Evolutionary conservation across 148 eudicot species (phyloP).

Genomic region (Diospyros kaki): DNA sequence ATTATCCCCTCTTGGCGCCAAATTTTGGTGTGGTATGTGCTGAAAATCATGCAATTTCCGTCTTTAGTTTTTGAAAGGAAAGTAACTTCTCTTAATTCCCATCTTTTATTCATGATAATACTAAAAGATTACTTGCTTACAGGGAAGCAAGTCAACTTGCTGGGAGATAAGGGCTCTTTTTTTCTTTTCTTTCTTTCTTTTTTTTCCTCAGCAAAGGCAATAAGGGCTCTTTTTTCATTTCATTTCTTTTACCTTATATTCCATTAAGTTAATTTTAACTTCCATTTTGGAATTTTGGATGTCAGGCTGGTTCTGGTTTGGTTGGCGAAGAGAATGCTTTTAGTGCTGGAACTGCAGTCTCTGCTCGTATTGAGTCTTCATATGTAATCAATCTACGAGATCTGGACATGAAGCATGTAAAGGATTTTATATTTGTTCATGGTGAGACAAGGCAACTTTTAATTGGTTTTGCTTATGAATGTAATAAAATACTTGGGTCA

Average conservation of each 20-base stretch:
- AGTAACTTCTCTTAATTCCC: too few relatives aligned
- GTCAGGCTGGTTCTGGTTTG: conserved; percentile 79
- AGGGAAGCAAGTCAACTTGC: not conserved
- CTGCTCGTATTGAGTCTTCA: conserved; percentile 82
- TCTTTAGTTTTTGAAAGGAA: too few relatives aligned
- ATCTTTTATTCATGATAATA: not conserved
- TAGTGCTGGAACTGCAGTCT: conserved; percentile 43
- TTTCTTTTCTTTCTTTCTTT: not conserved
- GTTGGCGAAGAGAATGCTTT: conserved; percentile 70
- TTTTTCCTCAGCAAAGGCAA: too few relatives aligned
- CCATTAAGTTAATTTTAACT: conserved; percentile 8
- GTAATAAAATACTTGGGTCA: not conserved
- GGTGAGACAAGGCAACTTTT: conserved; percentile 45
- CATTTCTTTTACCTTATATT: not conserved
- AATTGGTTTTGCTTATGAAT: not conserved
- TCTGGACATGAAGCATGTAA: conserved; percentile 86
- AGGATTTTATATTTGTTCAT: conserved; percentile 83
- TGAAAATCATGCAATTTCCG: not conserved
- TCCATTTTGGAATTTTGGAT: conserved; percentile 15
- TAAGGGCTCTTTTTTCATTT: not conserved
- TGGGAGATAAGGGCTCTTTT: not conserved
- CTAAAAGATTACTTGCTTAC: not conserved
- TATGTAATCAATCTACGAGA: conserved; percentile 69
- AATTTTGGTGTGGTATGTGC: not conserved
- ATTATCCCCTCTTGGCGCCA: not conserved